A percentile compares a stretch with the other conserved stretches of the same genome.
These are phyloP conservation scores for Sclerotinia glacialis DNA, from an alignment of 2,329 filamentous ascomycete genomes.

Conservation along the genomic window DNA sequence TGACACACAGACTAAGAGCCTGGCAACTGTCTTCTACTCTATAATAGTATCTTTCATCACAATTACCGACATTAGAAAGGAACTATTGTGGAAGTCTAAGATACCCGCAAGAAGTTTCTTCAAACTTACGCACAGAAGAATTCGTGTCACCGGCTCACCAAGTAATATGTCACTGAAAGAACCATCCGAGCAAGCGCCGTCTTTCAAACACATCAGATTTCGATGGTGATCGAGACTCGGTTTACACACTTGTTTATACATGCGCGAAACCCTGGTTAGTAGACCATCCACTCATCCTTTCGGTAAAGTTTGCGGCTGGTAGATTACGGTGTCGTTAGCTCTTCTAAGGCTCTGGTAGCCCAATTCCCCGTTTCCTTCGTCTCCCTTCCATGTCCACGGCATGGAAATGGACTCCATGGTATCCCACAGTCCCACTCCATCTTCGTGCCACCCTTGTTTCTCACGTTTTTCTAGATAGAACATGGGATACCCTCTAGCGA, in stretches of 20 bases:
- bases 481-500: neutral
- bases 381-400: neutral
- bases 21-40: no score
- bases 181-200: neutral
- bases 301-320: neutral
- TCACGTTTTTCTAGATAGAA: neutral
- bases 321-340: neutral
- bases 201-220: constrained; percentile 2
- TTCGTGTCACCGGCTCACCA: neutral
- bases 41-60: neutral
- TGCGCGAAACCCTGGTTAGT: neutral
- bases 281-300: neutral
- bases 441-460: constrained; percentile 10
- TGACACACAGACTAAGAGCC: neutral
- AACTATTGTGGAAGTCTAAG: neutral
- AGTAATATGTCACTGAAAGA: neutral
- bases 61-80: constrained; percentile 12
- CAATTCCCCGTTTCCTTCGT: neutral
- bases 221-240: neutral
- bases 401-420: no score
- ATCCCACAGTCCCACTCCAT: neutral
- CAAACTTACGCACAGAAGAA: constrained; percentile 13
- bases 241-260: neutral
- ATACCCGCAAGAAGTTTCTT: neutral
- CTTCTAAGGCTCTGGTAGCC: neutral